Evolutionary conservation across 1,284 basidiomycete species (phyloP).

Genomic region (Taiwanofungus camphoratus): DNA sequence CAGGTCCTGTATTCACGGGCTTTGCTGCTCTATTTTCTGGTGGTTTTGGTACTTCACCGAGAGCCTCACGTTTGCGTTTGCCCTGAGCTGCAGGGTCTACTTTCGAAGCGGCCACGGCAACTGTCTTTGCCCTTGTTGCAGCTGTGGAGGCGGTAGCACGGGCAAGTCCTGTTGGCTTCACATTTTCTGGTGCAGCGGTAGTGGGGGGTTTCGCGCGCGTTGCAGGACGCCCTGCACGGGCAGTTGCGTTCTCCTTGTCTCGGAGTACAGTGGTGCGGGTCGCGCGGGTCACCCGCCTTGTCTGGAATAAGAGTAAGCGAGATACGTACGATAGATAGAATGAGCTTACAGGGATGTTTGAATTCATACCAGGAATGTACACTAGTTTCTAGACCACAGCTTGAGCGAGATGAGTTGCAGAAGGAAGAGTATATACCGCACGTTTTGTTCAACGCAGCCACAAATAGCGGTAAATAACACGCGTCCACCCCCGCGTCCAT

Average conservation of each 20-base stretch:
- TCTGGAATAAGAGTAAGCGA: slow-evolving; percentile 29
- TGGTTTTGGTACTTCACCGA: slow-evolving; percentile 58
- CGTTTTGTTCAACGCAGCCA: slow-evolving; percentile 31
- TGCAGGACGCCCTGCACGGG: slow-evolving; percentile 44
- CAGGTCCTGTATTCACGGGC: slow-evolving; percentile 21
- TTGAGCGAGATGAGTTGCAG: slow-evolving; percentile 15
- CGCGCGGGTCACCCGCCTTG: slow-evolving; percentile 52
- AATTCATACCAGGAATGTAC: slow-evolving; percentile 27
- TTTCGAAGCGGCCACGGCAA: slow-evolving; percentile 30
- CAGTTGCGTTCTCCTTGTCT: slow-evolving; percentile 55
- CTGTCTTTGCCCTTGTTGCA: slow-evolving; percentile 32
- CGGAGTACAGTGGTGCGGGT: slow-evolving; percentile 45
- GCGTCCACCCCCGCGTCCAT: slow-evolving; percentile 19
- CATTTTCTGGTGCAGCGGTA: slow-evolving; percentile 33
- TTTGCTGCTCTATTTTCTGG: slow-evolving; percentile 39
- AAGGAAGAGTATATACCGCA: slow-evolving; percentile 18
- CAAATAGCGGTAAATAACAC: slow-evolving; percentile 29
- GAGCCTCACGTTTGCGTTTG: slow-evolving; percentile 71
- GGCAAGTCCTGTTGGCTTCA: slow-evolving; percentile 23
- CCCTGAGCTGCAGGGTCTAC: slow-evolving; percentile 37
- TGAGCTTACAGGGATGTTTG: slow-evolving; percentile 29
- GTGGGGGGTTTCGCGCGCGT: slow-evolving; percentile 53
- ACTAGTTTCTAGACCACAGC: slow-evolving; percentile 9
- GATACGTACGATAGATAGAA: background rate
- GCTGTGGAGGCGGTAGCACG: slow-evolving; percentile 31